A percentile compares a stretch with the other conserved stretches of the same genome.
Evolutionary conservation across 106 monocot genomes (phyloP).

Genomic region (Chionographis japonica): DNA sequence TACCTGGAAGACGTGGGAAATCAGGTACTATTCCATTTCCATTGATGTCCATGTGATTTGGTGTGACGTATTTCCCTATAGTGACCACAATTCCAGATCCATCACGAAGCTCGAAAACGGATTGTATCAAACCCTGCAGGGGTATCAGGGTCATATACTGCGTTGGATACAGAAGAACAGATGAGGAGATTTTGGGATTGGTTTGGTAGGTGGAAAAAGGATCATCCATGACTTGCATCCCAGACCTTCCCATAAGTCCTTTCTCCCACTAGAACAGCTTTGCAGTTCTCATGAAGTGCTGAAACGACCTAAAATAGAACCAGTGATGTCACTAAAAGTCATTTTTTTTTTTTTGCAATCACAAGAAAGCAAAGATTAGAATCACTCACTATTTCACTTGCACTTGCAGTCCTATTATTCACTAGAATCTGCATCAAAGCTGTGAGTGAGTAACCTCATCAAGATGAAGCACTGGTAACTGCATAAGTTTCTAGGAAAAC

Average conservation of each 20-base stretch:
- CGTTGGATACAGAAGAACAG: not conserved
- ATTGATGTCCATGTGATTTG: slow-evolving; percentile 77
- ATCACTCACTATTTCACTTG: slow-evolving; percentile 89
- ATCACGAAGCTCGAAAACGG: slow-evolving; percentile 94
- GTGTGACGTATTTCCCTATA: slow-evolving; percentile 89
- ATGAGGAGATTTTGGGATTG: not conserved
- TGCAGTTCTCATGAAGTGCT: slow-evolving; percentile 94
- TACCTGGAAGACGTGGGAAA: slow-evolving; percentile 74
- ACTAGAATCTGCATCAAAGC: slow-evolving; percentile 69
- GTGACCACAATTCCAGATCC: slow-evolving; percentile 95
- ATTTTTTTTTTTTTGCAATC: not conserved
- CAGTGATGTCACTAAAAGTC: too few relatives aligned
- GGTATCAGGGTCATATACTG: too few relatives aligned
- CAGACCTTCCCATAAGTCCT: slow-evolving; percentile 86
- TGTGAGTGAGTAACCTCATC: not conserved
- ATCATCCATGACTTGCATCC: not conserved
- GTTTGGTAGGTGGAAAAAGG: not conserved
- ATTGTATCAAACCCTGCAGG: slow-evolving; percentile 90
- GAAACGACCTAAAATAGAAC: slow-evolving; percentile 67
- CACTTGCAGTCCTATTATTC: slow-evolving; percentile 93
- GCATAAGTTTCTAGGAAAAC: too few relatives aligned
- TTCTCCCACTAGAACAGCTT: slow-evolving; percentile 86
- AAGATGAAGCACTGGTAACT: not conserved
- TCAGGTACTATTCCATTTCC: slow-evolving; percentile 91
- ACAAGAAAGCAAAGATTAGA: not conserved